These are phyloP conservation scores for Hura crepitans DNA, from an alignment of 441 rosid genomes.

Conservation along the genomic window DNA sequence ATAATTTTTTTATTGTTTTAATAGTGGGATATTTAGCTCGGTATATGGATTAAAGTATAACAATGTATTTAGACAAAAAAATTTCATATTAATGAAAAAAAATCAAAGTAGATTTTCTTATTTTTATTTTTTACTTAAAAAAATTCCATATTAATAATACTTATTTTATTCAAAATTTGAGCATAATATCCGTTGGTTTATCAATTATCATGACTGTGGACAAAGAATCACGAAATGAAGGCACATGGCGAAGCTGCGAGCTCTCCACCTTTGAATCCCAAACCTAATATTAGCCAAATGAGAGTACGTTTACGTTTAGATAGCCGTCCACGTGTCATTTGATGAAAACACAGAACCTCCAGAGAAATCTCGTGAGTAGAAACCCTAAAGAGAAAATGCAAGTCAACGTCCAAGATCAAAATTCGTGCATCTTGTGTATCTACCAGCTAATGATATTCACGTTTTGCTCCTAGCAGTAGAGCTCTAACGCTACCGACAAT, in stretches of 20 bases:
- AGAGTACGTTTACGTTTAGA: not conserved
- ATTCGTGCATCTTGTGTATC: not conserved
- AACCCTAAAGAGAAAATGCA: not conserved
- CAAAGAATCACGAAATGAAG: constrained; percentile 19
- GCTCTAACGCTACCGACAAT: not conserved
- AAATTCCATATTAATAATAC: too few species aligned
- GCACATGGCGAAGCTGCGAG: constrained; percentile 19
- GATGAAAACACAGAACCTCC: not conserved
- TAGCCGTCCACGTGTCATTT: constrained; percentile 28
- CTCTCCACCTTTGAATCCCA: constrained; percentile 29
- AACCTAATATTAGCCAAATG: constrained; percentile 18
- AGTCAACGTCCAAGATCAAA: constrained; percentile 6
- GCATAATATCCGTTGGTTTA: not conserved
- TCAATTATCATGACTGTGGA: constrained; percentile 21
- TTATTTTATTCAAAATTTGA: not conserved
- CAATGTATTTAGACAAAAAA: too few species aligned
- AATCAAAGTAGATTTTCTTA: too few species aligned
- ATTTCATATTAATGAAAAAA: too few species aligned
- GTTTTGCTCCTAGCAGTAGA: not conserved
- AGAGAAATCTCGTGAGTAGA: not conserved
- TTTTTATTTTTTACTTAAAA: too few species aligned
- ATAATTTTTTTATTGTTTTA: too few species aligned
- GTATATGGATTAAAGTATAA: too few species aligned
- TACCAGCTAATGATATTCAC: not conserved
- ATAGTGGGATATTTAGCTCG: too few species aligned